These are phyloP conservation scores for Penicillium crystallinum DNA, from an alignment of 495 filamentous ascomycete genomes.

Conservation along the genomic window DNA sequence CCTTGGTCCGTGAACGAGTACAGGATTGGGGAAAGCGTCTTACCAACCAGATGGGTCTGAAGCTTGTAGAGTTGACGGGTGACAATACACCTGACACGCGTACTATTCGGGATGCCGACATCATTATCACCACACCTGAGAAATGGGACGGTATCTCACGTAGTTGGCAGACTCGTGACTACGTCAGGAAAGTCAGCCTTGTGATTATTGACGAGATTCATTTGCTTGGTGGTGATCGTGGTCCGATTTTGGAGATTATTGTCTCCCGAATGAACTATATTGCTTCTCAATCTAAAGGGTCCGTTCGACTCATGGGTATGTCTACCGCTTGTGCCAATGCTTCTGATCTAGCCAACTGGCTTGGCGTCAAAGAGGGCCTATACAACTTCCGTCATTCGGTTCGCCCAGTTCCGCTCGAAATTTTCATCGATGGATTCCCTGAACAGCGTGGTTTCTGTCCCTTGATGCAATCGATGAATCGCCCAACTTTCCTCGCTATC, in stretches of 20 bases:
- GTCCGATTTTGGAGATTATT: constrained; percentile 97
- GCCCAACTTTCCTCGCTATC: constrained; percentile 93
- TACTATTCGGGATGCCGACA: constrained; percentile 90
- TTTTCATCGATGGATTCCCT: constrained; percentile 96
- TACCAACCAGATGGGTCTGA: constrained; percentile 78
- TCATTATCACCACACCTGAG: constrained; percentile 97
- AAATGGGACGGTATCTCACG: constrained; percentile 99
- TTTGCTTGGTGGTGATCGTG: constrained; percentile 88
- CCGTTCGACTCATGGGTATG: constrained; percentile 92
- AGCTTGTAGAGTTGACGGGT: constrained; percentile 92
- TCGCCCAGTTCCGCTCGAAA: constrained; percentile 88
- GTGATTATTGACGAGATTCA: constrained; percentile 99
- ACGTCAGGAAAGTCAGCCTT: constrained; percentile 89
- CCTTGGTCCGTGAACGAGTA: constrained; percentile 91
- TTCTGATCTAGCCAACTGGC: constrained; percentile 88
- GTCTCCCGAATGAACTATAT: constrained; percentile 99
- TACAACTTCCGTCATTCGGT: constrained; percentile 99
- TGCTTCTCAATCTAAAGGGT: constrained; percentile 78
- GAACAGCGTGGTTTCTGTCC: constrained; percentile 94
- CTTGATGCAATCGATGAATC: constrained; percentile 98
- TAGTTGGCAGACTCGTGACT: constrained; percentile 95
- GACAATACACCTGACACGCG: constrained; percentile 97
- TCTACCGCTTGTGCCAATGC: constrained; percentile 98
- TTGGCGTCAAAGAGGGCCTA: constrained; percentile 92
- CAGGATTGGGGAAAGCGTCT: constrained; percentile 88